Evolutionary conservation across 2,329 filamentous ascomycete species (phyloP).

Genomic region (Zymoseptoria tritici): DNA sequence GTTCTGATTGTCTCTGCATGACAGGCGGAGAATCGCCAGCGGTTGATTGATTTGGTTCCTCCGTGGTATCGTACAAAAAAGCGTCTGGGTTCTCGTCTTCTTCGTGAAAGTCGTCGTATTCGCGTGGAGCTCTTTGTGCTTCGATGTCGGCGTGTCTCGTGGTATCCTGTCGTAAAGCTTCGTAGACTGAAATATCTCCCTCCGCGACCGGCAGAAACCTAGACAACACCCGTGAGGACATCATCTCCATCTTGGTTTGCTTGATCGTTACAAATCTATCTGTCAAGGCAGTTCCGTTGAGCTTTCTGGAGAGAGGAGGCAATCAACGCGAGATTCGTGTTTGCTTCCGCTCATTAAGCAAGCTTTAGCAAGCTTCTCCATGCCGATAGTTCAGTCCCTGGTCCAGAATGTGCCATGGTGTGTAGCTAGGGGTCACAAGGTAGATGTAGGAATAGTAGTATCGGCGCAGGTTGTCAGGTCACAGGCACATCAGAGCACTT

Average conservation of each 20-base stretch:
- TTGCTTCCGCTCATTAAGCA: background rate
- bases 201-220: slow-evolving; percentile 39
- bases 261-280: background rate
- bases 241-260: slow-evolving; percentile 28
- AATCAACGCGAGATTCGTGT: background rate
- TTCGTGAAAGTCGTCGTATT: slow-evolving; percentile 45
- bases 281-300: background rate
- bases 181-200: slow-evolving; percentile 30
- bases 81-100: slow-evolving; percentile 52
- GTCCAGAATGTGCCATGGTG: background rate
- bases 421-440: background rate
- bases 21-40: slow-evolving; percentile 31
- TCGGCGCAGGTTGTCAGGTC: background rate
- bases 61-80: slow-evolving; percentile 44
- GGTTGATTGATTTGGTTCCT: slow-evolving; percentile 5
- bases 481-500: background rate
- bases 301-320: background rate
- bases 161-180: slow-evolving; percentile 41
- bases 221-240: slow-evolving; percentile 49
- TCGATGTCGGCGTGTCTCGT: slow-evolving; percentile 32
- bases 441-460: background rate
- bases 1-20: slow-evolving; percentile 23
- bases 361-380: background rate
- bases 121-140: slow-evolving; percentile 39
- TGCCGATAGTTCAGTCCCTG: background rate